Conservation (phyloP, 2,329 filamentous ascomycete genomes). For the Fusarium gaditjirri region DNA sequence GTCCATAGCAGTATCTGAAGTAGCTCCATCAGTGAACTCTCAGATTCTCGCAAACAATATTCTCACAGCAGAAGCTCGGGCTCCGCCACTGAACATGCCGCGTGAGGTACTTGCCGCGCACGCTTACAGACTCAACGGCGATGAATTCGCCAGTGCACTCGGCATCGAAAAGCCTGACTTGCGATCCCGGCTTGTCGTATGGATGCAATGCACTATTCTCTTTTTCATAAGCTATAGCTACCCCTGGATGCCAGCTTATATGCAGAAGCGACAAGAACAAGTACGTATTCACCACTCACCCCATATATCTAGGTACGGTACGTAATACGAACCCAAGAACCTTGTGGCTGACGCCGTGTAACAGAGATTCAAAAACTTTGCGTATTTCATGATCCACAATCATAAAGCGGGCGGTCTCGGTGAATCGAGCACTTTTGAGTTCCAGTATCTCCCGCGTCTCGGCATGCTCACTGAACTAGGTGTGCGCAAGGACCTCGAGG, state of each 20-base stretch:
- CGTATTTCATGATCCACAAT: slow-evolving; percentile 67
- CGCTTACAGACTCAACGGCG: slow-evolving; percentile 76
- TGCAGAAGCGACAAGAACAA: slow-evolving; percentile 52
- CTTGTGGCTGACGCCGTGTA: slow-evolving; percentile 19
- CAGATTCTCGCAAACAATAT: slow-evolving; percentile 79
- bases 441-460: slow-evolving; percentile 72
- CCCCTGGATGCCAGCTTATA: slow-evolving; percentile 48
- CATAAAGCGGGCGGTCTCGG: slow-evolving; percentile 70
- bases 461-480: slow-evolving; percentile 51
- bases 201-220: slow-evolving; percentile 75
- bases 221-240: slow-evolving; percentile 62
- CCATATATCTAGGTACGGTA: neutral
- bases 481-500: slow-evolving; percentile 14
- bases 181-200: slow-evolving; percentile 70
- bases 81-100: slow-evolving; percentile 73
- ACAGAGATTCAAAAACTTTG: slow-evolving; percentile 43
- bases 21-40: slow-evolving; percentile 71
- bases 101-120: slow-evolving; percentile 74
- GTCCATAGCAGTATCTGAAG: slow-evolving; percentile 71
- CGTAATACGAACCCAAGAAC: neutral
- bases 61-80: slow-evolving; percentile 72
- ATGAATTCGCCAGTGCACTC: slow-evolving; percentile 68
- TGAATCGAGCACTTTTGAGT: slow-evolving; percentile 71
- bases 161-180: slow-evolving; percentile 65
- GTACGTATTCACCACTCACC: slow-evolving; percentile 32